Conservation (phyloP, 768 basidiomycete genomes). For the Mycena olivaceomarginata region DNA sequence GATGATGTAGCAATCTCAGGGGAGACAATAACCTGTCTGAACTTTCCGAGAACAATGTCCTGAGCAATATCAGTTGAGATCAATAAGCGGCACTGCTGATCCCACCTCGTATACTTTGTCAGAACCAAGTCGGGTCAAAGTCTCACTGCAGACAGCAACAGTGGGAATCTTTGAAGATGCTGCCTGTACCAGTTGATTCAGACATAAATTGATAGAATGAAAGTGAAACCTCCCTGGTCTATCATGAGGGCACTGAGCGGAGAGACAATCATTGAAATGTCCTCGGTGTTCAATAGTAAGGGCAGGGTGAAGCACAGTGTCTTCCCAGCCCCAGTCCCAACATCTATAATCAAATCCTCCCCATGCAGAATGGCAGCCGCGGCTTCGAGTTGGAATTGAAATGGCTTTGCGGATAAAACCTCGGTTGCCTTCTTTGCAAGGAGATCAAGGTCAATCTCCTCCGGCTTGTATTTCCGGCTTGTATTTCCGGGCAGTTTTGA, state of each 20-base stretch:
- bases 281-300: neutral
- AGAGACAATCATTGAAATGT: neutral
- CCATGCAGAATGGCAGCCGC: conserved; percentile 10
- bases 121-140: conserved; percentile 4
- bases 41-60: conserved; percentile 24
- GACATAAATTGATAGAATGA: neutral
- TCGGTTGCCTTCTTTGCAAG: neutral
- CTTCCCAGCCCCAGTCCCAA: neutral
- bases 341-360: conserved; percentile 4
- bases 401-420: neutral
- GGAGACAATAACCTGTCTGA: conserved; percentile 20
- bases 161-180: conserved; percentile 1
- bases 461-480: too few relatives aligned
- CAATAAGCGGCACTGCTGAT: neutral
- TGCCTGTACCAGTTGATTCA: neutral
- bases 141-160: conserved; percentile 22
- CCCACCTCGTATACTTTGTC: conserved; percentile 14
- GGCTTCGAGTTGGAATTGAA: conserved; percentile 13
- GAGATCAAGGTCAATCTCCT: conserved; percentile 16
- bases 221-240: neutral
- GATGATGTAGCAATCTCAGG: conserved; percentile 17
- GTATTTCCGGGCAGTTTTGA: conserved; percentile 12
- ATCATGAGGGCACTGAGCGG: conserved; percentile 12
- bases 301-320: neutral
- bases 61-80: neutral